phyloP scores from a whole-genome alignment of 352 stramenopile species.

The Phytophthora europaea region DNA sequence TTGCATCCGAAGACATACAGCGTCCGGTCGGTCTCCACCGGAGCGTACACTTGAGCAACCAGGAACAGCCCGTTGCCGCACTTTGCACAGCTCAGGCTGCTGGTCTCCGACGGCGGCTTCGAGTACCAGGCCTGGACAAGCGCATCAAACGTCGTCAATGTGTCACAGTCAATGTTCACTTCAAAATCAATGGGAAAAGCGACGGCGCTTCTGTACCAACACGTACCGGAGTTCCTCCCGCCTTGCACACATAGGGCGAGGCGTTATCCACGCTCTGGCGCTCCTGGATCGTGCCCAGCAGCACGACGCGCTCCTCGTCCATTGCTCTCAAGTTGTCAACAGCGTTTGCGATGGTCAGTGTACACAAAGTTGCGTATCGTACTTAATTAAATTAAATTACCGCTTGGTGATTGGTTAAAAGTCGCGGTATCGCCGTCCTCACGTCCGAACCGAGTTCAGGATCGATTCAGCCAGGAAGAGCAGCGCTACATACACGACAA shows the following conservation, averaged over 20 bases:
- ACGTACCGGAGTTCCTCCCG: constrained; percentile 78
- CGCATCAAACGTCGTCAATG: constrained; percentile 10
- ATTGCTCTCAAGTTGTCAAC: constrained; percentile 33
- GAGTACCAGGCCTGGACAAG: constrained; percentile 64
- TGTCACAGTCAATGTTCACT: neutral
- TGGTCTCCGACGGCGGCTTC: constrained; percentile 48
- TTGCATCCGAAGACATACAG: constrained; percentile 91
- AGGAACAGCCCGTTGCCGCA: constrained; percentile 72
- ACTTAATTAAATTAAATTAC: constrained; percentile 27
- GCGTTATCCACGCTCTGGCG: constrained; percentile 68
- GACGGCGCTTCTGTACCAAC: neutral
- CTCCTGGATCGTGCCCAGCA: constrained; percentile 79
- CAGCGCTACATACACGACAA: neutral
- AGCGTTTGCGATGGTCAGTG: constrained; percentile 25
- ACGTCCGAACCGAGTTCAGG: constrained; percentile 42
- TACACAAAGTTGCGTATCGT: constrained; percentile 7
- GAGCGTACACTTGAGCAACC: constrained; percentile 84
- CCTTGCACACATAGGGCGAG: constrained; percentile 83
- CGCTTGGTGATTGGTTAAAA: constrained; percentile 32
- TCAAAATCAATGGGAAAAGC: neutral
- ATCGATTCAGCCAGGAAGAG: constrained; percentile 18
- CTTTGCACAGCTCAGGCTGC: constrained; percentile 60
- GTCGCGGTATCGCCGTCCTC: constrained; percentile 20
- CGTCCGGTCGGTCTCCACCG: constrained; percentile 75
- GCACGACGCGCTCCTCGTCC: constrained; percentile 68